phyloP scores from a whole-genome alignment of 2,329 filamentous ascomycete species.

The Apiospora kogelbergensis region DNA sequence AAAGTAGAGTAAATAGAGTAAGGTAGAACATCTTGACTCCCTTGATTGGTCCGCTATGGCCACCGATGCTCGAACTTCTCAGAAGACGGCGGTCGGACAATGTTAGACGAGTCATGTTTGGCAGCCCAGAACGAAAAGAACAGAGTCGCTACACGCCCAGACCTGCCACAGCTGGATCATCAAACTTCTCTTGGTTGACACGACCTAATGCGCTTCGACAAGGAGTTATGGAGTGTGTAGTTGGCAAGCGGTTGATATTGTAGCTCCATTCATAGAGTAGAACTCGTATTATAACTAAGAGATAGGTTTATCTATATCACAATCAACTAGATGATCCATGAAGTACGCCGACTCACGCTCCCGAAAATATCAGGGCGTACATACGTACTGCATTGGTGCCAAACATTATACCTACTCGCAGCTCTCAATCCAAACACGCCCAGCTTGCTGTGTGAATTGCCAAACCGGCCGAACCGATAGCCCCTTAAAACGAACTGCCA shows the following conservation, averaged over 20 bases:
- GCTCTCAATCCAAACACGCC: neutral
- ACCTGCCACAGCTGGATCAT: neutral
- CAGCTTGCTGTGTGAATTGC: neutral
- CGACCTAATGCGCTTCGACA: neutral
- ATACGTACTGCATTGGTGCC: neutral
- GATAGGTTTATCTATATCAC: neutral
- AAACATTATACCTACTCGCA: neutral
- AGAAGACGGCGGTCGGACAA: neutral
- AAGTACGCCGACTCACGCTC: neutral
- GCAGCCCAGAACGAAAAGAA: neutral
- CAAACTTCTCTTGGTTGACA: neutral
- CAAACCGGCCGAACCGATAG: neutral
- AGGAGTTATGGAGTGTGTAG: neutral
- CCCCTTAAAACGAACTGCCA: neutral
- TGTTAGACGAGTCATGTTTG: constrained; percentile 1
- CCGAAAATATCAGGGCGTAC: neutral
- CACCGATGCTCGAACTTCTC: neutral
- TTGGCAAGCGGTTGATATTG: neutral
- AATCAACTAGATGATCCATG: neutral
- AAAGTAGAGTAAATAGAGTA: neutral
- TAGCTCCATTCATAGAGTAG: neutral
- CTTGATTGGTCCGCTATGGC: neutral
- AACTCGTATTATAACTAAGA: neutral
- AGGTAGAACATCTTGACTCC: neutral
- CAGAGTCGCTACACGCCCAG: neutral